Conservation (phyloP, 2,329 filamentous ascomycete genomes). For the Pseudonectria buxi region DNA sequence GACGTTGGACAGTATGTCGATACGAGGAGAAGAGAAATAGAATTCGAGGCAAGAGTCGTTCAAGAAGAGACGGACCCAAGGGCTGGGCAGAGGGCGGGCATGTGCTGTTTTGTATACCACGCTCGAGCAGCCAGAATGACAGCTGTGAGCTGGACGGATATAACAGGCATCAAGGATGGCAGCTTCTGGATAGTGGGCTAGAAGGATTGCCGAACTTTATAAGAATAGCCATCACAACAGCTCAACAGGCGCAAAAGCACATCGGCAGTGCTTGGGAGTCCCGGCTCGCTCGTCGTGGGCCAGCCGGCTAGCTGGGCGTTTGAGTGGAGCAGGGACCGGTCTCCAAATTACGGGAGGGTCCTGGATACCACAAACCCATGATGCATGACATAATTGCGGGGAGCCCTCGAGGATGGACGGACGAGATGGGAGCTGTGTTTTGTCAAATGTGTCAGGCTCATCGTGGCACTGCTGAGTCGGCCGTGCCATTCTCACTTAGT, state of each 20-base stretch:
- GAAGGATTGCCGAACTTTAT: constrained; percentile 22
- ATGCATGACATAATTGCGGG: constrained; percentile 43
- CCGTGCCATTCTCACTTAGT: no score
- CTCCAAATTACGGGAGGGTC: constrained; percentile 30
- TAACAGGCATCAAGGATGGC: constrained; percentile 22
- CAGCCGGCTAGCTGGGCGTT: constrained; percentile 13
- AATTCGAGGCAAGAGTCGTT: constrained; percentile 1
- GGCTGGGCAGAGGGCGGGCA: constrained; percentile 9
- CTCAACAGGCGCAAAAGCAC: constrained; percentile 7
- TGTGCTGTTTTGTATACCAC: constrained; percentile 13
- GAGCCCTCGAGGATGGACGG: constrained; percentile 17
- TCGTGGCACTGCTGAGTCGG: no score
- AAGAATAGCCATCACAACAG: constrained; percentile 14
- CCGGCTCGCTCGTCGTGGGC: constrained; percentile 10
- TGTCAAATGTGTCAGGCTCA: no score
- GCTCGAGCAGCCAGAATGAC: constrained; percentile 10
- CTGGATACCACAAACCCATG: constrained; percentile 29
- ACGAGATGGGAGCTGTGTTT: neutral
- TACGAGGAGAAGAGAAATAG: neutral
- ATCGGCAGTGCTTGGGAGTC: constrained; percentile 10
- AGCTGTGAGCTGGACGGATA: constrained; percentile 15
- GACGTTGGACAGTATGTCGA: no score
- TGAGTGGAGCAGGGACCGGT: constrained; percentile 21
- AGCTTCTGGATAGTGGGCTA: constrained; percentile 15
- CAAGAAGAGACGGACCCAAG: constrained; percentile 2